Evolutionary conservation across 2,329 filamentous ascomycete genomes (phyloP), one percentile per base, ranked within the genome.

Genomic region (Penicillium vulpinum): DNA sequence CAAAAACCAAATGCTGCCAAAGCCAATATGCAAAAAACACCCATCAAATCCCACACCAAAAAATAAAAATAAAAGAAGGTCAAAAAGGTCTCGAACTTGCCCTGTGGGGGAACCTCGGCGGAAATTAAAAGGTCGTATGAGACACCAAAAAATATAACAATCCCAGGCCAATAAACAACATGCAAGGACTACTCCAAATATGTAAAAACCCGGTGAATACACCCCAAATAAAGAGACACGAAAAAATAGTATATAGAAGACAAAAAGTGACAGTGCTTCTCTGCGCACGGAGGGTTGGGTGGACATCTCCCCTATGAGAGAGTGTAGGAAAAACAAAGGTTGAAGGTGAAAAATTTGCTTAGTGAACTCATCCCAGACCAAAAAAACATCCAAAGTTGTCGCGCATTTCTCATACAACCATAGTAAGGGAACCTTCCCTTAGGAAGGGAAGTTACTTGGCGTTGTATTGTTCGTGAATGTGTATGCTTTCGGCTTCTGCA

Each of bases 381-480:
- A 61, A 62, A 61, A 50, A 52, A 52, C 26, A 52, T 41, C 54
- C 50, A 54, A 61, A 62, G 53, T 64, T 57, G 59, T 59, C 51
- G 62, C 58, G 62, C 58, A 63, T 67, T 61, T 66, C 62, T 66
- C 62, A 65, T 66, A 65, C 44, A 60, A 49, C 63, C 56, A 59
- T 65, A 51, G 53, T 43, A 38, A 59, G 54, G 62, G 63, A 51
- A 73, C 16, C 9, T 21, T 7, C 47, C 15, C 28, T 56, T 52
- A 65, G n/a, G 53, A 63, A 59, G 66, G 66, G 57, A 76, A 79
- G 61, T 77, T 72, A 58, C 69, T 74, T 45, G 75, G 72, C 29
- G 75, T 76, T 46, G 72, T 69, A 58, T 78, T 77, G 52, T 75
- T 72, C 53, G 63, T 59, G 57, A 80, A 79, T 11, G 74, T 75